phyloP scores from a whole-genome alignment of 106 monocot genomes.

The Phalaenopsis equestris region DNA sequence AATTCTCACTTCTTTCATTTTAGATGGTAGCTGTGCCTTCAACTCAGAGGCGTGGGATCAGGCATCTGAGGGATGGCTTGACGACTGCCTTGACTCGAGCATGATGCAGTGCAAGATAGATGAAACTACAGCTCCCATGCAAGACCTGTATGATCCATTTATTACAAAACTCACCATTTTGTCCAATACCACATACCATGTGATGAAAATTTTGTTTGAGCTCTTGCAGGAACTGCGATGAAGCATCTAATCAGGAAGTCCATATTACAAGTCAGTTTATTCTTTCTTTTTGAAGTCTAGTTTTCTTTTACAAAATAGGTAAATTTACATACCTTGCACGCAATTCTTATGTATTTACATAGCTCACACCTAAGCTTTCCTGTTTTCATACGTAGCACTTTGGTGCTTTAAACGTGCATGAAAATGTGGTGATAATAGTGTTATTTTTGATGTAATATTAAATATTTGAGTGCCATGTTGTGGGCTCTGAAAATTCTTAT shows the following conservation, averaged over 20 bases:
- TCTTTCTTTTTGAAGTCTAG: no score
- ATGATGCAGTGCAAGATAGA: conserved; percentile 6
- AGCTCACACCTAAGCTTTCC: no score
- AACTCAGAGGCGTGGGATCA: conserved; percentile 39
- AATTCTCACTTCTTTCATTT: not conserved
- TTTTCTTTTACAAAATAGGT: no score
- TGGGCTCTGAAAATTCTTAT: no score
- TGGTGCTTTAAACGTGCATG: no score
- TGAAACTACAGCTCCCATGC: not conserved
- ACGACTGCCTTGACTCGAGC: conserved; percentile 31
- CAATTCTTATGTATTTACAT: no score
- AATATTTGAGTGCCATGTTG: no score
- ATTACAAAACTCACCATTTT: conserved; percentile 4
- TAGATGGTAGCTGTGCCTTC: conserved; percentile 25
- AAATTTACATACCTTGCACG: no score
- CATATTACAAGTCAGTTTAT: conserved; percentile 40
- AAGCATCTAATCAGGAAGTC: conserved; percentile 14
- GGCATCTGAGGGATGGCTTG: conserved; percentile 51
- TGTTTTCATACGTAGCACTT: no score
- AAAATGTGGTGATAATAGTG: no score
- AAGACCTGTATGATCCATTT: conserved; percentile 11
- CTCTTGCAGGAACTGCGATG: conserved; percentile 23
- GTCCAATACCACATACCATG: not conserved
- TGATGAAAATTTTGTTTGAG: not conserved
- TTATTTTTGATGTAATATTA: no score